Evolutionary conservation across 257 asterid species (phyloP), one percentile per base, ranked within the genome.

Genomic region (Capsicum baccatum): DNA sequence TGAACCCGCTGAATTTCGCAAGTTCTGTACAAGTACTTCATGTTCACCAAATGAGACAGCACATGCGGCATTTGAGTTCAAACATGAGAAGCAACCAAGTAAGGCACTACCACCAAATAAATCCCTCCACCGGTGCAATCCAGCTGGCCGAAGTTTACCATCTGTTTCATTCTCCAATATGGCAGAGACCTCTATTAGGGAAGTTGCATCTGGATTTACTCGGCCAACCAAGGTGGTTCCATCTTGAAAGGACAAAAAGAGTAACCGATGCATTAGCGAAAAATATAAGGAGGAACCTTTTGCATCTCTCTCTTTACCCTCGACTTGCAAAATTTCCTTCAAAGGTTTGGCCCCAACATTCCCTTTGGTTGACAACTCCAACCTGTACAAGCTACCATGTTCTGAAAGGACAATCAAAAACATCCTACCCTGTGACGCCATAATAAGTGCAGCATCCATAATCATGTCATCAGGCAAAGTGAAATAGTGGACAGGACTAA

Each of bases 111-210:
- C 97, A 87, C 92, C 89, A 57, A 90, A 82, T 81, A 97, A 91
- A 89, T 95, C 98, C 86, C 90, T 97, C 97, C 97, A 97, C 54
- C 92, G 97, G 92, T 97, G 97, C 92, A 97, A 90, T 85, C 98
- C 97, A 74, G 98, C 99, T 84, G 98, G 93, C 62, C 90, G 94
- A 81, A 86, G 94, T 86, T 92, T 92, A 67, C 93, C 92, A 47
- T 97, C 98, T 55, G 89, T 66, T 85, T 93, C 99, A 88, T 91
- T 89, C 86, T 97, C 99, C 87, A 88, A 89, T 79, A 95, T 87
- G 39, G 95, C 90, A 84, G 98, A 93, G 73, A 89, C 83, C 84
- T 95, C 99, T 86, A 85, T 79, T 82, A 95, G 57, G 62, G 97
- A 93, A 76, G 98, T 92, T 57, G 89, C 96, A 86, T 95, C 98